Percentiles rank a stretch among this genome's conserved stretches.
Evolutionary conservation across 108 stramenopile genomes (phyloP).

Genomic region (Pseudonitzschia multiseries): DNA sequence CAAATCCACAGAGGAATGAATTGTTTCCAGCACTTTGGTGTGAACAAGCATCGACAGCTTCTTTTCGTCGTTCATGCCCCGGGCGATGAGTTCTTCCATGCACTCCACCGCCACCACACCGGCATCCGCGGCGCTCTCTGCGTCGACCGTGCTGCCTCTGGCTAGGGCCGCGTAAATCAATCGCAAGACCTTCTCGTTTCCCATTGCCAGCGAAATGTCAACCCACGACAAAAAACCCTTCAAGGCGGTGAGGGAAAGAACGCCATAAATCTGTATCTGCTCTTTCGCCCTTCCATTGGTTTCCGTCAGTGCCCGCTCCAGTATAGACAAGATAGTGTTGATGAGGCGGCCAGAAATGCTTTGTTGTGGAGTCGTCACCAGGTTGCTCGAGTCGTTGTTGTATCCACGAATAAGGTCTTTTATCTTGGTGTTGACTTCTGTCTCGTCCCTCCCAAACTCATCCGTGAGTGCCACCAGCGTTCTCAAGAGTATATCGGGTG

Average conservation of each 20-base stretch:
- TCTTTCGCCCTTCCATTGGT: slow-evolving; percentile 8
- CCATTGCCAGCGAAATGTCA: slow-evolving; percentile 43
- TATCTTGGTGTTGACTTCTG: slow-evolving; percentile 30
- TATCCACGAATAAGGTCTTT: slow-evolving; percentile 44
- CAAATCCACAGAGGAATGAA: slow-evolving; percentile 35
- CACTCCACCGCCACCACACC: slow-evolving; percentile 49
- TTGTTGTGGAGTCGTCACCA: slow-evolving; percentile 26
- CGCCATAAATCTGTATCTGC: slow-evolving; percentile 25
- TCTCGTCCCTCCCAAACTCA: slow-evolving; percentile 37
- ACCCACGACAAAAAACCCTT: slow-evolving; percentile 60
- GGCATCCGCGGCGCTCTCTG: slow-evolving; percentile 28
- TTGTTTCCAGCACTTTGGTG: slow-evolving; percentile 40
- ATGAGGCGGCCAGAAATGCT: slow-evolving; percentile 52
- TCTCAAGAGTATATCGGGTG: slow-evolving; percentile 34
- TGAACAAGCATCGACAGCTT: slow-evolving; percentile 44
- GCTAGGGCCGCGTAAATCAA: slow-evolving; percentile 31
- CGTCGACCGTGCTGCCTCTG: slow-evolving; percentile 19
- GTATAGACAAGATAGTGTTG: slow-evolving; percentile 23
- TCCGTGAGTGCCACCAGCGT: slow-evolving; percentile 40
- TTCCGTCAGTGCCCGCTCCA: slow-evolving; percentile 17
- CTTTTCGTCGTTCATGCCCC: slow-evolving; percentile 64
- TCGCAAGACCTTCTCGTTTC: slow-evolving; percentile 15
- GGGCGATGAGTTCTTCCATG: slow-evolving; percentile 52
- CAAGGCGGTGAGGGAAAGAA: slow-evolving; percentile 37
- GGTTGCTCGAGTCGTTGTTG: background rate